Percentiles rank a stretch among this genome's conserved stretches.
Evolutionary conservation across 495 filamentous ascomycete species (phyloP).

Genomic region (Neurospora hispaniola): DNA sequence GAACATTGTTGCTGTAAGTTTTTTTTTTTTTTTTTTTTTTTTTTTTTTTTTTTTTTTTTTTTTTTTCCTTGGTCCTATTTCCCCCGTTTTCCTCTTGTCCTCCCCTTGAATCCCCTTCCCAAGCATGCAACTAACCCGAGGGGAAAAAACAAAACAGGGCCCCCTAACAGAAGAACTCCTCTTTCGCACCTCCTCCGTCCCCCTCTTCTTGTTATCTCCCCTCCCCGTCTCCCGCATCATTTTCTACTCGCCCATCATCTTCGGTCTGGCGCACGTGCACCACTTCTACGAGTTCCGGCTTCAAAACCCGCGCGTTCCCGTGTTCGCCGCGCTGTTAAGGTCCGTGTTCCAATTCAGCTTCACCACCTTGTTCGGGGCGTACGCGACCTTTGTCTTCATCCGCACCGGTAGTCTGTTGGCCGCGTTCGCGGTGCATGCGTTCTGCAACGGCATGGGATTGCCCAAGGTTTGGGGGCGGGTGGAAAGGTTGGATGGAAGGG

Average conservation of each 20-base stretch:
- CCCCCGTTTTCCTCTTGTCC: background rate
- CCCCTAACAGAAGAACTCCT: conserved; percentile 88
- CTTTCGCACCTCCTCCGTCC: conserved; percentile 76
- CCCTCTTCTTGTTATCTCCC: conserved; percentile 69
- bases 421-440: conserved; percentile 65
- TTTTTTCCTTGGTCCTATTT: no score
- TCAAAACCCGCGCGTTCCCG: conserved; percentile 59
- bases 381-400: conserved; percentile 79
- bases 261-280: conserved; percentile 90
- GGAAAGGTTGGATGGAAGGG: conserved; percentile 22
- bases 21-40: no score
- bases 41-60: background rate
- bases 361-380: conserved; percentile 89
- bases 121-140: background rate
- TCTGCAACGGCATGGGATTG: conserved; percentile 88
- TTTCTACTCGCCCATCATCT: conserved; percentile 77
- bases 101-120: background rate
- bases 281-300: conserved; percentile 92
- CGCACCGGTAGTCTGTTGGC: conserved; percentile 71
- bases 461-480: conserved; percentile 80
- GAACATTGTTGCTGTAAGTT: conserved; percentile 43
- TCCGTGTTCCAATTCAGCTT: conserved; percentile 82
- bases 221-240: conserved; percentile 48
- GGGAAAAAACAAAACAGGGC: conserved; percentile 38
- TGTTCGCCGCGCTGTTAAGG: conserved; percentile 48